These are phyloP conservation scores for Yarrowia deformans DNA, from an alignment of 805 yeast genomes.

Conservation along the genomic window DNA sequence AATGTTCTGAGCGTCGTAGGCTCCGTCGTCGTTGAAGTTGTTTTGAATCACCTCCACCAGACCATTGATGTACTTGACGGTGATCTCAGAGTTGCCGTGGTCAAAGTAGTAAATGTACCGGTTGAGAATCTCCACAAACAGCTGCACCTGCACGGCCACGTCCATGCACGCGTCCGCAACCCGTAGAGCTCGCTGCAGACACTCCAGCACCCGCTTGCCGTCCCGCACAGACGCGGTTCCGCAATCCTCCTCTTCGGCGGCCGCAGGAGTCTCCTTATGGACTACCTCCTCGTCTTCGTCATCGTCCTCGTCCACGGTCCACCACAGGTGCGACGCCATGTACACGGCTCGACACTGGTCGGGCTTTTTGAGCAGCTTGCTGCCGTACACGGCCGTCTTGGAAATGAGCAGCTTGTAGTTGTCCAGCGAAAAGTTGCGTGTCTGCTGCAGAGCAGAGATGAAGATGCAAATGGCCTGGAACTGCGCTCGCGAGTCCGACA, in stretches of 20 bases:
- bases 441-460: slow-evolving; percentile 60
- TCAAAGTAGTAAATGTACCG: slow-evolving; percentile 84
- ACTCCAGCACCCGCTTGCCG: slow-evolving; percentile 83
- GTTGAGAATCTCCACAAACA: slow-evolving; percentile 89
- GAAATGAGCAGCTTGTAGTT: slow-evolving; percentile 84
- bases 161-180: slow-evolving; percentile 97
- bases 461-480: slow-evolving; percentile 60
- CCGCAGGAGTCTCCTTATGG: slow-evolving; percentile 44
- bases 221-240: slow-evolving; percentile 29
- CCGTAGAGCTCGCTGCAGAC: slow-evolving; percentile 84
- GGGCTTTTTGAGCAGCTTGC: slow-evolving; percentile 85
- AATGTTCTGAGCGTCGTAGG: slow-evolving; percentile 43
- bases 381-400: slow-evolving; percentile 84
- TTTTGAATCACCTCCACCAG: slow-evolving; percentile 74
- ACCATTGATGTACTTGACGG: slow-evolving; percentile 80
- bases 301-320: slow-evolving; percentile 74
- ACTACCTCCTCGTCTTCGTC: slow-evolving; percentile 56
- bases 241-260: slow-evolving; percentile 1
- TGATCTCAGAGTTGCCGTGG: slow-evolving; percentile 75
- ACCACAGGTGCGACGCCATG: slow-evolving; percentile 90
- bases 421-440: slow-evolving; percentile 63
- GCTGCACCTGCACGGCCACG: slow-evolving; percentile 69
- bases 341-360: slow-evolving; percentile 95
- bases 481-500: slow-evolving; percentile 62
- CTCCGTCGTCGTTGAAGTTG: slow-evolving; percentile 49